phyloP scores from a whole-genome alignment of 176 grass and related monocot genomes.

The Panicum miliaceum region DNA sequence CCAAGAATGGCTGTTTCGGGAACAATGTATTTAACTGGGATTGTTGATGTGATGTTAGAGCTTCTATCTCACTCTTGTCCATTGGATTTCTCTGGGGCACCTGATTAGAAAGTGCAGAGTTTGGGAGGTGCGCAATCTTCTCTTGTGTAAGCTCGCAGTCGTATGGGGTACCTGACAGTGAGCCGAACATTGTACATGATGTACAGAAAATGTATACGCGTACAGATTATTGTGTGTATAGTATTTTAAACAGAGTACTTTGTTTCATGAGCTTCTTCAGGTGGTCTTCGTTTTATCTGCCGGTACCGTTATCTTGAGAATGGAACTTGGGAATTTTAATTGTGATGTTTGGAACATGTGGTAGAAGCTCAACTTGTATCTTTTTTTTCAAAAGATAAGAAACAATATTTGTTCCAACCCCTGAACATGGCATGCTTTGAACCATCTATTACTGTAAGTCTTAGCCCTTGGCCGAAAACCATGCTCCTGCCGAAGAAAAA shows the following conservation, averaged over 20 bases:
- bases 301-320: neutral
- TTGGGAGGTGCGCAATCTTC: neutral
- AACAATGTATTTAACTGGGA: constrained; percentile 52
- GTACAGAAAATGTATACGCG: constrained; percentile 26
- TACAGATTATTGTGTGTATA: neutral
- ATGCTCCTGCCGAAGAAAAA: too few species aligned
- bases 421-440: too few species aligned
- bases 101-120: neutral
- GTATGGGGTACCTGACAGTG: neutral
- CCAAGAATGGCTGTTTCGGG: constrained; percentile 66
- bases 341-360: neutral
- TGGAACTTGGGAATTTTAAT: neutral
- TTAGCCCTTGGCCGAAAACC: too few species aligned
- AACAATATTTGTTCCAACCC: too few species aligned
- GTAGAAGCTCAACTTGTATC: too few species aligned
- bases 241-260: neutral
- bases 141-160: neutral
- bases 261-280: too few species aligned
- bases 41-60: constrained; percentile 46
- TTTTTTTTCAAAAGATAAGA: too few species aligned
- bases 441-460: too few species aligned
- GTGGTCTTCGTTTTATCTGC: neutral
- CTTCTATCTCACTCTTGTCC: neutral
- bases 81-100: neutral
- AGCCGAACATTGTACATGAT: constrained; percentile 15